Conservation (phyloP, 805 yeast genomes). For the Priceomyces melissophilus region DNA sequence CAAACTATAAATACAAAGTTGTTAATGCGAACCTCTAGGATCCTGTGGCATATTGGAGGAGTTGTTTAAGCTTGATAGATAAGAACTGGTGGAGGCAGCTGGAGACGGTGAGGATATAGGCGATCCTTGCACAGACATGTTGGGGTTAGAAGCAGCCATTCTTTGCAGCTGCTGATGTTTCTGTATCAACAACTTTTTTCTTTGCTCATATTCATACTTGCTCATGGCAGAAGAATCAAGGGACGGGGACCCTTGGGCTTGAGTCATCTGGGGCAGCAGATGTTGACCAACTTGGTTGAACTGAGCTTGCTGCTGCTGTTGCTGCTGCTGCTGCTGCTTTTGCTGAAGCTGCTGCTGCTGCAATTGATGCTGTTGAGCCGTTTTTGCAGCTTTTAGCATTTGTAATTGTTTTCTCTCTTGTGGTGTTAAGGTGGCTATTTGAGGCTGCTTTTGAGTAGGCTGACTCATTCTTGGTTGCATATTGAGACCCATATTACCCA, state of each 20-base stretch:
- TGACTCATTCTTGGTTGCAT: constrained; percentile 3
- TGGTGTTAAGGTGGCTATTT: constrained; percentile 38
- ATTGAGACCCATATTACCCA: constrained; percentile 1
- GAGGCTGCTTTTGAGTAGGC: constrained; percentile 17
- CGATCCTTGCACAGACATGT: constrained; percentile 1
- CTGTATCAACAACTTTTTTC: constrained; percentile 33
- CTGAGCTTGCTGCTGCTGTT: constrained; percentile 8
- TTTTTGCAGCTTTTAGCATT: constrained; percentile 34
- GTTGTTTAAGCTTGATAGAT: not conserved
- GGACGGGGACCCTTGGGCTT: constrained; percentile 6
- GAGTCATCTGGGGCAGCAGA: constrained; percentile 2
- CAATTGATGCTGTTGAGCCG: constrained; percentile 26
- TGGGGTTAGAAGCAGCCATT: constrained; percentile 4
- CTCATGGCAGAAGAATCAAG: constrained; percentile 23
- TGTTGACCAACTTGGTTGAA: constrained; percentile 7
- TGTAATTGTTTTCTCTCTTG: constrained; percentile 42
- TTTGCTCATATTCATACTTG: constrained; percentile 34
- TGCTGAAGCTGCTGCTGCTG: constrained; percentile 19
- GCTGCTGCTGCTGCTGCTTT: constrained; percentile 17
- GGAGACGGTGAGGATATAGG: constrained; percentile 3
- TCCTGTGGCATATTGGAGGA: not conserved
- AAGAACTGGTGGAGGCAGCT: constrained; percentile 2
- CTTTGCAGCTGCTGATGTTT: constrained; percentile 25
- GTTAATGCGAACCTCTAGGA: not conserved
- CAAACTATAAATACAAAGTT: too few relatives aligned